phyloP scores from a whole-genome alignment of 176 grass and related monocot genomes.

The Oropetium thomaeum region DNA sequence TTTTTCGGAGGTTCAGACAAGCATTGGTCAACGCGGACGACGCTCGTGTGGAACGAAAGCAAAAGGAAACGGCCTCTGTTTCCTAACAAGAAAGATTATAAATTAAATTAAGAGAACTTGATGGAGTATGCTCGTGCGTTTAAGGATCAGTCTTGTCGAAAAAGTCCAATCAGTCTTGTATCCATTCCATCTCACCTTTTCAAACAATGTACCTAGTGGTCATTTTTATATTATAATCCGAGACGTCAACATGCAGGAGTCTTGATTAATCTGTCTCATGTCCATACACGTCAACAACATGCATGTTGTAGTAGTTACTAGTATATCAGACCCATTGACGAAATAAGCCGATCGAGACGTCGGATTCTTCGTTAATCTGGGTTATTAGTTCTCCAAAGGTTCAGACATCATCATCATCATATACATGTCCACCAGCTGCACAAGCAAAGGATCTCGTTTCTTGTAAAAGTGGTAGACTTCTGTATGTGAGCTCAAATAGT shows the following conservation, averaged over 20 bases:
- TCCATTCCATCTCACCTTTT: too few species aligned
- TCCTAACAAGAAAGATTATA: not conserved
- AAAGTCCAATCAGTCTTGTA: not conserved
- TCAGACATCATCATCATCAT: not conserved
- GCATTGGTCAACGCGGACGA: not conserved
- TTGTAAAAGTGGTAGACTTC: not conserved
- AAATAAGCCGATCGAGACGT: not conserved
- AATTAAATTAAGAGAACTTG: too few species aligned
- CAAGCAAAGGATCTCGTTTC: not conserved
- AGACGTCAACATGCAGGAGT: too few species aligned
- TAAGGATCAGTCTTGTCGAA: not conserved
- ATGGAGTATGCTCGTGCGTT: not conserved
- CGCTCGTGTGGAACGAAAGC: conserved; percentile 7
- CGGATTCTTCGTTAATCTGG: not conserved
- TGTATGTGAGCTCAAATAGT: not conserved
- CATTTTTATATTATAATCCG: too few species aligned
- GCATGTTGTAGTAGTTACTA: not conserved
- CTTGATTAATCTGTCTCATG: too few species aligned
- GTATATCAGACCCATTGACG: too few species aligned
- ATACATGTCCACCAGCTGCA: not conserved
- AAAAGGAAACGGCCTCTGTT: not conserved
- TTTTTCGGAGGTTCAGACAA: not conserved
- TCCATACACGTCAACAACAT: not conserved
- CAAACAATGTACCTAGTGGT: too few species aligned
- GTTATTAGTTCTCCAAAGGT: not conserved